These are phyloP conservation scores for Cercis canadensis DNA, from an alignment of 306 rosid genomes.

Conservation along the genomic window DNA sequence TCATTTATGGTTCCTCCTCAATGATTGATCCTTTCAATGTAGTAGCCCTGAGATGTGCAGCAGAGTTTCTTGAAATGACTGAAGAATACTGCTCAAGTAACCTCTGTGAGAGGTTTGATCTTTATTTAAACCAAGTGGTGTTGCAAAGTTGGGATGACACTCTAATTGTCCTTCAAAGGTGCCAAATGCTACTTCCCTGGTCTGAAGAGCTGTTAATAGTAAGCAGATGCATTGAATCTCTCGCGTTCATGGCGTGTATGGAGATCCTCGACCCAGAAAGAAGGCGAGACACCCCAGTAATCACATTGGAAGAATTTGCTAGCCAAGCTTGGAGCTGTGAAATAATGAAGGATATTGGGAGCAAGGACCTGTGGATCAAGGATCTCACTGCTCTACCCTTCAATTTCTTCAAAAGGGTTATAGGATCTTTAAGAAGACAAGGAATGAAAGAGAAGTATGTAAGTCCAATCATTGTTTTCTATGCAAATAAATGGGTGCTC, in stretches of 20 bases:
- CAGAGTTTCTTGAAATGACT: slow-evolving; percentile 87
- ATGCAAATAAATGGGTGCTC: slow-evolving; percentile 76
- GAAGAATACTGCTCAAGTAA: slow-evolving; percentile 68
- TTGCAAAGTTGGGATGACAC: slow-evolving; percentile 95
- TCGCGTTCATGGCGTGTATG: slow-evolving; percentile 98
- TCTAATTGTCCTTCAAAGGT: slow-evolving; percentile 77
- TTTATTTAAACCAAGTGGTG: slow-evolving; percentile 82
- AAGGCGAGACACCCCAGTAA: slow-evolving; percentile 63
- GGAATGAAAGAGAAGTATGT: slow-evolving; percentile 90
- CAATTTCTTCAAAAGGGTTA: slow-evolving; percentile 76
- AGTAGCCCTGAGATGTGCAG: slow-evolving; percentile 77
- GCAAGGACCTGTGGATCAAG: slow-evolving; percentile 81
- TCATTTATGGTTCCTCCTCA: slow-evolving; percentile 77
- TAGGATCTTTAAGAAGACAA: slow-evolving; percentile 79
- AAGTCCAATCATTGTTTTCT: slow-evolving; percentile 76
- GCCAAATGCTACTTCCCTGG: slow-evolving; percentile 76
- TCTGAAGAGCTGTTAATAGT: slow-evolving; percentile 78
- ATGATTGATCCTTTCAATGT: slow-evolving; percentile 83
- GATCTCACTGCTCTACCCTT: slow-evolving; percentile 82
- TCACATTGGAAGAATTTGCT: slow-evolving; percentile 66
- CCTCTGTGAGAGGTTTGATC: slow-evolving; percentile 77
- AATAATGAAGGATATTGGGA: slow-evolving; percentile 53
- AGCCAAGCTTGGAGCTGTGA: slow-evolving; percentile 66
- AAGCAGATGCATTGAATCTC: slow-evolving; percentile 86
- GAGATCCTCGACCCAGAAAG: slow-evolving; percentile 89